Conservation (phyloP, 2,329 filamentous ascomycete species). For the Macrophomina tecta region DNA sequence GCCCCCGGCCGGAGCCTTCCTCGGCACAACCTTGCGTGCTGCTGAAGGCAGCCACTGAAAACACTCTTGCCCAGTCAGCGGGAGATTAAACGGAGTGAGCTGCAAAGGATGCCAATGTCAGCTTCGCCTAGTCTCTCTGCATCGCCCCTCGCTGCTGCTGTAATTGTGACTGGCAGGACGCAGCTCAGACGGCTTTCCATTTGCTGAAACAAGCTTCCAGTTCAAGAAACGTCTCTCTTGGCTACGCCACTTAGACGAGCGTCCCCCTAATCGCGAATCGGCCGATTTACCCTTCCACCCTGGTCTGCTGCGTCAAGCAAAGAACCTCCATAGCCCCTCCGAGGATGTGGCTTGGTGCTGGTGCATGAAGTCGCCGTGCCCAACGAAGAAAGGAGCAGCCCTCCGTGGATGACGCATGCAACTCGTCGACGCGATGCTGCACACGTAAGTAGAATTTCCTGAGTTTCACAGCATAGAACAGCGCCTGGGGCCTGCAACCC, state of each 20-base stretch:
- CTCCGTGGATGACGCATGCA: slow-evolving; percentile 9
- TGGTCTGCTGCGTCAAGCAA: not conserved
- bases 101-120: not conserved
- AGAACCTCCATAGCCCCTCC: not conserved
- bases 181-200: not conserved
- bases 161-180: slow-evolving; percentile 9
- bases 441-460: slow-evolving; percentile 11
- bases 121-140: not conserved
- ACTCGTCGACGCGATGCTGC: not conserved
- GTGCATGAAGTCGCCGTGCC: slow-evolving; percentile 4
- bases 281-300: not conserved
- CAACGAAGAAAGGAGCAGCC: slow-evolving; percentile 2
- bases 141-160: no score
- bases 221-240: not conserved
- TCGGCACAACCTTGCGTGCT: not conserved
- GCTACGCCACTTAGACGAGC: not conserved
- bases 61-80: not conserved
- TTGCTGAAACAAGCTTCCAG: slow-evolving; percentile 8
- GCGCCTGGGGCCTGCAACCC: not conserved
- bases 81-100: slow-evolving; percentile 15
- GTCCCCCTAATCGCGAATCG: slow-evolving; percentile 1
- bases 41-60: not conserved
- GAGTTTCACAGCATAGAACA: not conserved
- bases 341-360: not conserved
- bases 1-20: not conserved